Evolutionary conservation across 805 yeast genomes (phyloP), one percentile per base, ranked within the genome.

Genomic region (Komagataella pseudopastoris): DNA sequence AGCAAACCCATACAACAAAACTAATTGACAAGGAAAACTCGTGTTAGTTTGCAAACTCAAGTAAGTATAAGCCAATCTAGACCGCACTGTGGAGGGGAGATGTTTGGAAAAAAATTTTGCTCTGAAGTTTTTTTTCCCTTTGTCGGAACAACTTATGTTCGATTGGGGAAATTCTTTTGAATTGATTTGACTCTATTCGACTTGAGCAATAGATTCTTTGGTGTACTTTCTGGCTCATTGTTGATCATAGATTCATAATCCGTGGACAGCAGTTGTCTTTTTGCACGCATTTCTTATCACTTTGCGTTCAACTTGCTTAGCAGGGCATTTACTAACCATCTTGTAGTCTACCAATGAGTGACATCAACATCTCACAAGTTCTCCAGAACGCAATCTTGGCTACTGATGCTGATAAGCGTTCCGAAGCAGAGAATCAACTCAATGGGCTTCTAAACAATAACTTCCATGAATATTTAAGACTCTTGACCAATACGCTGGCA

Each of bases 361-460:
- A 30, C 39, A 30, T 30, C 39, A 30, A 30, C 39, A 30, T 30
- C 8, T 30, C 39, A 30, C 39, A 30, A 30, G 39, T 85, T 55
- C 78, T 89, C 61, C 95, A 88, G 64, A 81, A 82, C 60, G 95
- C 96, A 53, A 78, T 89, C 63, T 70, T 85, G 59, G 78, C 76
- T 62, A 77, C 83, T 20, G 80, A 86, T 64, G 81, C 83, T 44
- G 67, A 70, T 52, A 75, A 78, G 58, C 81, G 96, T 69, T 68
- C 80, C 46, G 77, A 78, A 56, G 96, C 96, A 54, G 96, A 88
- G 67, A 72, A 78, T 46, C 86, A 87, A 66, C 77, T 91, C 60
- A 73, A 74, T 58, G 75, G 76, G 50, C 78, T 88, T 22, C 85
- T 95, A 14, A 74, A 76, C 58, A 85, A 80, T 55, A 83, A 87